These are phyloP conservation scores for Cylindrotheca fusiformis DNA, from an alignment of 108 stramenopile genomes.

Conservation along the genomic window DNA sequence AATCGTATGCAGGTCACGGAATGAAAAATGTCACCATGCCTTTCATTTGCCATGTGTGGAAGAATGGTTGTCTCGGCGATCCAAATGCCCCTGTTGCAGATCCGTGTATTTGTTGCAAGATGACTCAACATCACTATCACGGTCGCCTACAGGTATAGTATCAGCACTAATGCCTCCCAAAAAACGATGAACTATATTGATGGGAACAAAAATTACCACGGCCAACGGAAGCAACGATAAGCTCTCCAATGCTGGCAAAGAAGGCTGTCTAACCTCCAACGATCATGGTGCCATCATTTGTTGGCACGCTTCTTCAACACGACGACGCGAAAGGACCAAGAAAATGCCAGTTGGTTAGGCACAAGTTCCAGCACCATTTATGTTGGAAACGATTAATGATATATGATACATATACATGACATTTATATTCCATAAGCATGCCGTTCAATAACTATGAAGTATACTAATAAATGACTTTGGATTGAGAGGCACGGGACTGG, in stretches of 20 bases:
- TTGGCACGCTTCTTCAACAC: too few species aligned
- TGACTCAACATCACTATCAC: too few species aligned
- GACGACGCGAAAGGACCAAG: background rate
- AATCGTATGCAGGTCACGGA: constrained; percentile 24
- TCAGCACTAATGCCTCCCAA: too few species aligned
- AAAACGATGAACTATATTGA: too few species aligned
- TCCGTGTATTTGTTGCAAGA: constrained; percentile 5
- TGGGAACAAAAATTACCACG: too few species aligned
- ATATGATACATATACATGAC: background rate
- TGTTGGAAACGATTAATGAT: background rate
- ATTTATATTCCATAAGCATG: background rate
- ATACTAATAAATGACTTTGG: too few species aligned
- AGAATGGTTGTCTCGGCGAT: constrained; percentile 24
- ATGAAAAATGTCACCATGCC: constrained; percentile 23
- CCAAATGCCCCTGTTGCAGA: constrained; percentile 31
- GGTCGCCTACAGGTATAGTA: too few species aligned
- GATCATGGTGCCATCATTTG: too few species aligned
- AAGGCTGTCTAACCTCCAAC: background rate
- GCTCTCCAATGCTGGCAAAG: background rate
- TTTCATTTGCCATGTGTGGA: constrained; percentile 26
- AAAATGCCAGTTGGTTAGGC: background rate
- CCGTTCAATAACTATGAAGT: background rate
- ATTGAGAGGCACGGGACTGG: too few species aligned
- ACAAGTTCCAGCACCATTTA: background rate
- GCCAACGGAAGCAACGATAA: too few species aligned